These are phyloP conservation scores for Stephania japonica DNA, from an alignment of 164 flowering plant genomes.

Conservation along the genomic window DNA sequence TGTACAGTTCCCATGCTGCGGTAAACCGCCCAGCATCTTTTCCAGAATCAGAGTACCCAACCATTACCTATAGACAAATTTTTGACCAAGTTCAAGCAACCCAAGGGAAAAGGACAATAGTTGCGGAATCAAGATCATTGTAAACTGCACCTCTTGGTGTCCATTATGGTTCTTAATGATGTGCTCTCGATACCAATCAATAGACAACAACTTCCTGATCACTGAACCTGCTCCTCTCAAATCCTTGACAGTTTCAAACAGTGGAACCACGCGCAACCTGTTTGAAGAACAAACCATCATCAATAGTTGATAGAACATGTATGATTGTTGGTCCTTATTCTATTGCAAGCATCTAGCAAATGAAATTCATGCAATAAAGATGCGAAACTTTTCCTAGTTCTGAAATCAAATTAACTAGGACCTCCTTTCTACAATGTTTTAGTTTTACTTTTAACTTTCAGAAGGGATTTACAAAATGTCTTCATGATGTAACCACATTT, in stretches of 20 bases:
- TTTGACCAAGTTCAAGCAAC: slow-evolving; percentile 8
- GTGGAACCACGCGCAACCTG: slow-evolving; percentile 91
- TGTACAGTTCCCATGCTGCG: slow-evolving; percentile 97
- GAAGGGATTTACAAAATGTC: background rate
- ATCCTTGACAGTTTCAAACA: slow-evolving; percentile 92
- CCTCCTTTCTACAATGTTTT: background rate
- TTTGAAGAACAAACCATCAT: slow-evolving; percentile 3
- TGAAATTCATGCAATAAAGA: background rate
- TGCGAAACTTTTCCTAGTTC: background rate
- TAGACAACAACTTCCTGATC: slow-evolving; percentile 77
- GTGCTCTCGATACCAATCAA: slow-evolving; percentile 88
- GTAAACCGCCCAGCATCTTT: slow-evolving; percentile 96
- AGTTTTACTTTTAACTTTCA: background rate
- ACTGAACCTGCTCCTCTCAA: slow-evolving; percentile 86
- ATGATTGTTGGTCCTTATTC: background rate
- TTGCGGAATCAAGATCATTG: background rate
- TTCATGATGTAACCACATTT: background rate
- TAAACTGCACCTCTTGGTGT: slow-evolving; percentile 71
- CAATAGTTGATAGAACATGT: background rate
- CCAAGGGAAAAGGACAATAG: background rate
- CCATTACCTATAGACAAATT: slow-evolving; percentile 71
- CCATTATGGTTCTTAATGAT: slow-evolving; percentile 75
- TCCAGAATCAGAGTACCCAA: slow-evolving; percentile 94
- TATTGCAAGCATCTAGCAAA: background rate
- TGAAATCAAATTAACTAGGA: background rate